Percentiles rank a stretch among this genome's conserved stretches.
These are phyloP conservation scores for Streptanthus diversifolius DNA, from an alignment of 345 rosid species.

Conservation along the genomic window DNA sequence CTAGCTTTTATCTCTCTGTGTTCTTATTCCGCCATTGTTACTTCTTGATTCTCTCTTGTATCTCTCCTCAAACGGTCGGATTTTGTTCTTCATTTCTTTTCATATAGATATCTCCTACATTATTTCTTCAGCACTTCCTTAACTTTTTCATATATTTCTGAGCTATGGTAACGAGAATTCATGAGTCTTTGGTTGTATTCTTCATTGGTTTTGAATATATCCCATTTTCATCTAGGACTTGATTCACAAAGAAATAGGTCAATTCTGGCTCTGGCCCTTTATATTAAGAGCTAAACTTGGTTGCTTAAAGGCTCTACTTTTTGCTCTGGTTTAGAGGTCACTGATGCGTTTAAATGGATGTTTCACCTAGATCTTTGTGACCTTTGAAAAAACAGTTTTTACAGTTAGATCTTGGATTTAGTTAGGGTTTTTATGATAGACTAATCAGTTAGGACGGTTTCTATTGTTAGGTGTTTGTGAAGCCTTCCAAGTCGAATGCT, in stretches of 20 bases:
- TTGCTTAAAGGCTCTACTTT: not conserved
- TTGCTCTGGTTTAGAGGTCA: not conserved
- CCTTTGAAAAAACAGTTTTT: not conserved
- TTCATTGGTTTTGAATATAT: conserved; percentile 7
- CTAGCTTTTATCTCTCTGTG: not conserved
- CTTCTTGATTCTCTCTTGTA: not conserved
- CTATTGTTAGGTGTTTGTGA: conserved; percentile 43
- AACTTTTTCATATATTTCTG: not conserved
- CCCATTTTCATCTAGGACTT: not conserved
- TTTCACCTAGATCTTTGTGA: not conserved
- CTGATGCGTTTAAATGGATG: not conserved
- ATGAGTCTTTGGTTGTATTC: not conserved
- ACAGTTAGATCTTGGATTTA: not conserved
- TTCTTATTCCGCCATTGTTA: not conserved
- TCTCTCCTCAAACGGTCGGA: not conserved
- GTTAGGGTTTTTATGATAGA: not conserved
- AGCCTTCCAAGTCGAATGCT: conserved; percentile 49
- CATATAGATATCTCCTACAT: not conserved
- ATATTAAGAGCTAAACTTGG: not conserved
- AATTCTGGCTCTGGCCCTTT: not conserved
- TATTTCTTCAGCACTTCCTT: not conserved
- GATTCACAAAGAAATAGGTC: not conserved
- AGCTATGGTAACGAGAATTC: not conserved
- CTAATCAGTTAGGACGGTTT: not conserved
- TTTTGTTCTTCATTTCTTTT: not conserved